phyloP scores from a whole-genome alignment of 768 basidiomycete genomes.

The Filobasidium wieringae region DNA sequence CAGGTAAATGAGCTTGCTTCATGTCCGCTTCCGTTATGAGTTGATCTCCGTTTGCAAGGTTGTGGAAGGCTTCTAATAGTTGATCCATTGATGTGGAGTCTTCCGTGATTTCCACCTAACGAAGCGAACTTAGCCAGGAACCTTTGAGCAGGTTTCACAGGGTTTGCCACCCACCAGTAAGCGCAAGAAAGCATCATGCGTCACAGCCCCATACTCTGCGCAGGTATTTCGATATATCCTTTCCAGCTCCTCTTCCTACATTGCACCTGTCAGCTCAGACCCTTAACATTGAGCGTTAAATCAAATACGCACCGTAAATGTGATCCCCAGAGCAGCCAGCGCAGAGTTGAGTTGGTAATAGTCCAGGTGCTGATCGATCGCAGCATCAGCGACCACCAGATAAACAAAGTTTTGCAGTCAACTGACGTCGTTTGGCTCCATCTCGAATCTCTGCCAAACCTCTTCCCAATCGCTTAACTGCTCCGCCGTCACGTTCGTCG shows the following conservation, averaged over 20 bases:
- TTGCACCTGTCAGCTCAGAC: neutral
- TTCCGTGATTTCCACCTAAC: constrained; percentile 84
- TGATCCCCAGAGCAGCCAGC: constrained; percentile 82
- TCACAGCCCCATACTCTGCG: constrained; percentile 73
- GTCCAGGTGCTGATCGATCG: constrained; percentile 63
- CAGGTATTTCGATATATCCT: constrained; percentile 68
- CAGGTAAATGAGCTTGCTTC: neutral
- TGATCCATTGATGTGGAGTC: constrained; percentile 90
- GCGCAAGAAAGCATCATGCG: constrained; percentile 87
- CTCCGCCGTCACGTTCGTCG: constrained; percentile 88
- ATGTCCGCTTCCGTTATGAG: constrained; percentile 3
- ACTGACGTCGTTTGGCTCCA: constrained; percentile 45
- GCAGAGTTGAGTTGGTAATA: constrained; percentile 48
- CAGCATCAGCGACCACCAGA: neutral
- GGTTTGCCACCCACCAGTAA: constrained; percentile 54
- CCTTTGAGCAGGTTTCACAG: neutral
- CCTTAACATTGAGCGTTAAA: neutral
- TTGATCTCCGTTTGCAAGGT: constrained; percentile 48
- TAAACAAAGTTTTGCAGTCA: neutral
- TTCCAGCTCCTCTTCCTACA: constrained; percentile 73
- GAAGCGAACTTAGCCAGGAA: neutral
- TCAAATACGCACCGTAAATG: constrained; percentile 41
- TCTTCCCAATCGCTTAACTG: constrained; percentile 93
- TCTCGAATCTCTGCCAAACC: constrained; percentile 92
- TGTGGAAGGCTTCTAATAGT: constrained; percentile 82